Conservation (phyloP, 441 rosid species). For the Macaranga tanarius region DNA sequence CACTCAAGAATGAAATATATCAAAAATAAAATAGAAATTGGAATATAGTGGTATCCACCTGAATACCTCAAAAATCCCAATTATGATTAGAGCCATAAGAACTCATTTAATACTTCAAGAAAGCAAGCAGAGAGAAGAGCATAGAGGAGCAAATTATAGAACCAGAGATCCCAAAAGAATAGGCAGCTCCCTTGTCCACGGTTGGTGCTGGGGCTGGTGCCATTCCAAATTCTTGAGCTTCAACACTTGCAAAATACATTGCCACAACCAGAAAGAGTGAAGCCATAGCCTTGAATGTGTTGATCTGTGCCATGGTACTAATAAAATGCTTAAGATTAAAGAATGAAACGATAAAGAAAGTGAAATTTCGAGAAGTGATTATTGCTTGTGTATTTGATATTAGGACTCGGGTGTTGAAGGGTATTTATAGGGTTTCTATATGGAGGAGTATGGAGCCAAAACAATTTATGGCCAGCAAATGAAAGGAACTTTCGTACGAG, state of each 20-base stretch:
- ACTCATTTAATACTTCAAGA: slow-evolving; percentile 15
- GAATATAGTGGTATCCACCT: no score
- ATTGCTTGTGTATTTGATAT: not conserved
- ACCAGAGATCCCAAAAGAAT: slow-evolving; percentile 21
- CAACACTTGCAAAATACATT: slow-evolving; percentile 7
- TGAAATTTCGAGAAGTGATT: not conserved
- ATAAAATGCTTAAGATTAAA: not conserved
- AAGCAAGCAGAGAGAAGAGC: slow-evolving; percentile 24
- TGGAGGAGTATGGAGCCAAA: no score
- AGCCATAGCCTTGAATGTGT: slow-evolving; percentile 11
- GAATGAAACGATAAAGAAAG: not conserved
- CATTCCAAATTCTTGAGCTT: slow-evolving; percentile 20
- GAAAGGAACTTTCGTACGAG: no score
- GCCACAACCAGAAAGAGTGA: slow-evolving; percentile 13
- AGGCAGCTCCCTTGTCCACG: slow-evolving; percentile 24
- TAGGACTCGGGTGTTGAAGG: not conserved
- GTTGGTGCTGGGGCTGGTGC: slow-evolving; percentile 29
- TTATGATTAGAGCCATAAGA: no score
- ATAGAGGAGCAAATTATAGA: slow-evolving; percentile 29
- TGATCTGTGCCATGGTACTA: not conserved
- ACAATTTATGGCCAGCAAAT: no score
- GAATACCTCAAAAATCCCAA: no score
- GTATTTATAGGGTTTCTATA: slow-evolving; percentile 9
- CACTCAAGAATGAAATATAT: no score
- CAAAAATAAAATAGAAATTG: no score